These are phyloP conservation scores for Penicillium paradoxum DNA, from an alignment of 495 filamentous ascomycete genomes.

Conservation along the genomic window DNA sequence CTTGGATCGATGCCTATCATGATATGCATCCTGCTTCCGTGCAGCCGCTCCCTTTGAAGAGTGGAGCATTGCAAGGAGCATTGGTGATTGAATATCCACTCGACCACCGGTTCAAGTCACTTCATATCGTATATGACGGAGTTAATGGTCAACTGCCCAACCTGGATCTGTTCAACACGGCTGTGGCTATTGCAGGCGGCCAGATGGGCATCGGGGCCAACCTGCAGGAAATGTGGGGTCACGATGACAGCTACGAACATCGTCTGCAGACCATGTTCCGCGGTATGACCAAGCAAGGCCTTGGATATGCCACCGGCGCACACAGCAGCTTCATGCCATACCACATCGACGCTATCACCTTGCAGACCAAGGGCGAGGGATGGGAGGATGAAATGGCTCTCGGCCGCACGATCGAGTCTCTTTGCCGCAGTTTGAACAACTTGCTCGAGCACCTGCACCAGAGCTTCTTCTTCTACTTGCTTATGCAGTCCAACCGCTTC, in stretches of 20 bases:
- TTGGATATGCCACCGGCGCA: slow-evolving; percentile 84
- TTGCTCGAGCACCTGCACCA: slow-evolving; percentile 95
- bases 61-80: slow-evolving; percentile 87
- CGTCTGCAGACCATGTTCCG: slow-evolving; percentile 85
- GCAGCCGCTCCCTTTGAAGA: slow-evolving; percentile 80
- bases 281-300: slow-evolving; percentile 86
- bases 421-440: slow-evolving; percentile 91
- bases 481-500: slow-evolving; percentile 85
- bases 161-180: slow-evolving; percentile 90
- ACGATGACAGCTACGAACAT: slow-evolving; percentile 74
- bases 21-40: slow-evolving; percentile 70
- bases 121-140: slow-evolving; percentile 93
- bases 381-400: slow-evolving; percentile 98
- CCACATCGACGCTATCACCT: slow-evolving; percentile 92
- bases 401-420: slow-evolving; percentile 80
- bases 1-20: slow-evolving; percentile 97
- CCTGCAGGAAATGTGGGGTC: slow-evolving; percentile 82
- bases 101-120: slow-evolving; percentile 71
- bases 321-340: slow-evolving; percentile 97
- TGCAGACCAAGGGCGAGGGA: slow-evolving; percentile 83
- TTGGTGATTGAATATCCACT: slow-evolving; percentile 91
- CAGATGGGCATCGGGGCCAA: slow-evolving; percentile 85
- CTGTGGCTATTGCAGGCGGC: slow-evolving; percentile 77
- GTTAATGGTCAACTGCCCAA: slow-evolving; percentile 96
- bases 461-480: slow-evolving; percentile 97